These are phyloP conservation scores for Cladosporium sp. DNA, from an alignment of 2,329 filamentous ascomycete genomes.

Conservation along the genomic window DNA sequence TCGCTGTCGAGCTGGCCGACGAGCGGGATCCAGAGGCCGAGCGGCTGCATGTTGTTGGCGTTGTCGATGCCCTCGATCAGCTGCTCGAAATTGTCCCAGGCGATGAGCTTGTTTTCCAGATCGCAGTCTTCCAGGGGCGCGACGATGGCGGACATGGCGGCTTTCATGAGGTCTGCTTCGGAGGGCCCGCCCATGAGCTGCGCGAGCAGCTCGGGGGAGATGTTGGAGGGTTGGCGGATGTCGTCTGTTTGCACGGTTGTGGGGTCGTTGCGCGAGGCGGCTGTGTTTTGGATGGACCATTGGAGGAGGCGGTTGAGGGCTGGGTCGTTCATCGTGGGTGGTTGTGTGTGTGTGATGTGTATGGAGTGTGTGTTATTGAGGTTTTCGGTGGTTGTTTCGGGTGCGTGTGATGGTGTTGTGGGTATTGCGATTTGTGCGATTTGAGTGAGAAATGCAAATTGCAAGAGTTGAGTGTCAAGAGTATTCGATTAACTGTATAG, in stretches of 20 bases:
- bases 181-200: conserved; percentile 79
- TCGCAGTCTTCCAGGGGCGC: conserved; percentile 56
- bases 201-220: conserved; percentile 70
- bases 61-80: conserved; percentile 92
- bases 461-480: not conserved
- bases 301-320: conserved; percentile 71
- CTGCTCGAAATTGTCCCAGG: conserved; percentile 95
- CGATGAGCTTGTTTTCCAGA: conserved; percentile 74
- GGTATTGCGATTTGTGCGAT: not conserved
- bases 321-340: conserved; percentile 30
- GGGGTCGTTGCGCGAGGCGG: conserved; percentile 37
- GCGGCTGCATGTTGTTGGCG: conserved; percentile 83
- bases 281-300: conserved; percentile 71
- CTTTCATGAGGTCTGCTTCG: conserved; percentile 89
- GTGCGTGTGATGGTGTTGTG: not conserved
- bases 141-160: conserved; percentile 74
- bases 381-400: too few species aligned
- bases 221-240: conserved; percentile 40
- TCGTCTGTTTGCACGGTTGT: conserved; percentile 26
- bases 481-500: not conserved
- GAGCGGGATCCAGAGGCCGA: conserved; percentile 80
- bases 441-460: not conserved
- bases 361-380: not conserved
- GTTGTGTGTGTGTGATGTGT: conserved; percentile 25
- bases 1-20: conserved; percentile 66